phyloP scores from a whole-genome alignment of 306 rosid genomes.

The Trifolium subterraneum region DNA sequence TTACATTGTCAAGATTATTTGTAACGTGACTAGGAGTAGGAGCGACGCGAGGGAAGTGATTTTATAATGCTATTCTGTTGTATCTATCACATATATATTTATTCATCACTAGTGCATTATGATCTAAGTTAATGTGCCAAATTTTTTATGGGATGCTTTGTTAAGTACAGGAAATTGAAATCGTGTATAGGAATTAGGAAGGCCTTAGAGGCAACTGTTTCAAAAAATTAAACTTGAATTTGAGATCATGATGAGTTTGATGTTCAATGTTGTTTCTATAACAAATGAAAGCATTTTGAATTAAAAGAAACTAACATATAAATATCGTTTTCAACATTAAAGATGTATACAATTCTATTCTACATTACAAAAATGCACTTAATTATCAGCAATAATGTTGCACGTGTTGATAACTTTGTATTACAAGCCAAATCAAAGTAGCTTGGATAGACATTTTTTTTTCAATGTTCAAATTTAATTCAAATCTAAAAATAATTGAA shows the following conservation, averaged over 20 bases:
- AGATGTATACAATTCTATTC: neutral
- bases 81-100: conserved; percentile 38
- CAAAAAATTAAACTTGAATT: neutral
- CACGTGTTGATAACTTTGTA: conserved; percentile 10
- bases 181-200: conserved; percentile 1
- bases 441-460: conserved; percentile 31
- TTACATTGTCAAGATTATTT: conserved; percentile 45
- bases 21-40: conserved; percentile 45
- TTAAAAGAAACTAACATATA: neutral
- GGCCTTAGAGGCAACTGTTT: neutral
- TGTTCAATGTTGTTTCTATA: neutral
- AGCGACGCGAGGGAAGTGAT: conserved; percentile 1
- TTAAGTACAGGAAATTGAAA: conserved; percentile 24
- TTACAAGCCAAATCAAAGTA: conserved; percentile 33
- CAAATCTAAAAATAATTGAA: conserved; percentile 22
- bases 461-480: conserved; percentile 18
- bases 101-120: conserved; percentile 34
- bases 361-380: conserved; percentile 29
- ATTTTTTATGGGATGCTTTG: neutral
- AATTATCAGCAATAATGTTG: conserved; percentile 4
- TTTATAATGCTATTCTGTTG: conserved; percentile 38
- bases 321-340: neutral
- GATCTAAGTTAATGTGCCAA: neutral
- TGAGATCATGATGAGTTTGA: conserved; percentile 14
- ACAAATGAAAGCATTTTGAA: conserved; percentile 8